These are phyloP conservation scores for Talaromyces verruculosus DNA, from an alignment of 2,329 filamentous ascomycete genomes.

Conservation along the genomic window DNA sequence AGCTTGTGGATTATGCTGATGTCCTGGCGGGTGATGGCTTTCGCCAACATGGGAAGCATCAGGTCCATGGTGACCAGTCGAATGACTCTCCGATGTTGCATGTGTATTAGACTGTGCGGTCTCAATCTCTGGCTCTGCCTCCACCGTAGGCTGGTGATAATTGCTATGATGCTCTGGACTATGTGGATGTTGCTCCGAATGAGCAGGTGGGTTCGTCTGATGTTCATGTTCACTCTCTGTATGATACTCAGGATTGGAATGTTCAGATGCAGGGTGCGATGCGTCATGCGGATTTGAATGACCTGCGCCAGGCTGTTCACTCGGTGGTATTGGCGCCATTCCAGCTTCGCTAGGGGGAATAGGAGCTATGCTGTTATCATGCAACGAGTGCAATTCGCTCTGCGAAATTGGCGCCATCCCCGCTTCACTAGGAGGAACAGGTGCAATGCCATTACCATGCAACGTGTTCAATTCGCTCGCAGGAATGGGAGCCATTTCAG, in stretches of 20 bases:
- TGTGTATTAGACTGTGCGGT: not conserved
- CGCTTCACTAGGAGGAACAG: constrained; percentile 6
- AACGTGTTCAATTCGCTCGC: not conserved
- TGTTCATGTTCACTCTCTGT: not conserved
- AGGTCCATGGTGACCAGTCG: not conserved
- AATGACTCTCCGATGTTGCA: constrained; percentile 1
- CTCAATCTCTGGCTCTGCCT: not conserved
- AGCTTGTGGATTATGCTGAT: not conserved
- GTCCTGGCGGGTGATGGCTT: not conserved
- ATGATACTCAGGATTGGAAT: not conserved
- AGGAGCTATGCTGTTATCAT: not conserved
- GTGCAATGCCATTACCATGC: not conserved
- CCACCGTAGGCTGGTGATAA: constrained; percentile 8
- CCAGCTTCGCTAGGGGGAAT: not conserved
- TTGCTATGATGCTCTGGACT: not conserved
- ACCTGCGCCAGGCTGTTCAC: not conserved
- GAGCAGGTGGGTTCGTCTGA: not conserved
- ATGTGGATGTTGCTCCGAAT: not conserved
- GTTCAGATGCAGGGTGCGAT: not conserved
- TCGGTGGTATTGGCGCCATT: constrained; percentile 10
- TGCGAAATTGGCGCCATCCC: constrained; percentile 14
- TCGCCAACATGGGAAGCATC: not conserved
- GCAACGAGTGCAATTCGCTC: not conserved
- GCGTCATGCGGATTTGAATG: not conserved
- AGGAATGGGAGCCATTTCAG: constrained; percentile 10